Evolutionary conservation across 805 yeast genomes (phyloP), one percentile per base, ranked within the genome.

Genomic region (Sungouiozyma ichnusensis): DNA sequence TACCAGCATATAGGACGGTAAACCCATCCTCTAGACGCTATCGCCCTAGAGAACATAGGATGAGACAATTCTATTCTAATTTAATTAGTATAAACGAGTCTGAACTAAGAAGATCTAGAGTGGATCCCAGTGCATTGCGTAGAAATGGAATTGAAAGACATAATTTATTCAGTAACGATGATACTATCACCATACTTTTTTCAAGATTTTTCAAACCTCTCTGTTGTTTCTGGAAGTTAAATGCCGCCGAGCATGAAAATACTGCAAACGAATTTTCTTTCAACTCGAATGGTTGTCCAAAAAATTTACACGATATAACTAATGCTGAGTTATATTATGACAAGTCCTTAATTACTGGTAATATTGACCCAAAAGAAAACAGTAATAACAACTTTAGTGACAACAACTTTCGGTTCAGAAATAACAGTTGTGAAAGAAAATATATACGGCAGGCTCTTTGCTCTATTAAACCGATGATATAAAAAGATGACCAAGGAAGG

Each of bases 1-100:
- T 77, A 56, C 96, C 95, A 11, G 73, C 70, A 35, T 86, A 80
- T 55, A 72, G 92, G 54, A 79, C 90, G 1, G 86, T 85, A 14
- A 24, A 24, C 29, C 29, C 29, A 7, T 6, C 29, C 11, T 6
- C 11, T 24, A 11, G 9, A 7, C 29, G 11, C 11, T 24, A 6
- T 24, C 6, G 9, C 29, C 29, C 6, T 11, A 24, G 29, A 11
- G 9, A 24, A 24, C 29, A 11, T 24, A 7, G 9, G 11, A 24
- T 11, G 11, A 24, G 9, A 24, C 11, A 6, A 24, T 11, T 6
- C 11, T 6, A 6, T 24, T 24, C 29, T 24, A 24, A 11, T 6
- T 11, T 11, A 24, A 24, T 11, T 11, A 7, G 9, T 24, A 6
- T 24, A 24, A 24, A 11, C 29, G 29, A 6, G 29, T 11, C 29